Percentiles rank a stretch among this genome's conserved stretches.
Evolutionary conservation across 345 rosid species (phyloP).

Genomic region (Lumnitzera littorea): DNA sequence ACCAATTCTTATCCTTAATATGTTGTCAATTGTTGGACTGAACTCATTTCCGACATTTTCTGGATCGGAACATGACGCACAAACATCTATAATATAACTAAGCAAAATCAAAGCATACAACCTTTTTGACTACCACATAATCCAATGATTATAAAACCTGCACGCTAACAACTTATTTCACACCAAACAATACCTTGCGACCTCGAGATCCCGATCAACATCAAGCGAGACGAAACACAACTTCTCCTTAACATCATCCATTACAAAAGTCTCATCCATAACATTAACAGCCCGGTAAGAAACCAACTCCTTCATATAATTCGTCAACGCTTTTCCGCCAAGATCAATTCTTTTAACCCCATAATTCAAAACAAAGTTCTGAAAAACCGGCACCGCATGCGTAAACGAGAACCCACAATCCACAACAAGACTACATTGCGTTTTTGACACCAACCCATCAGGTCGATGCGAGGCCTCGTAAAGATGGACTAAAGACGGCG

Average conservation of each 20-base stretch:
- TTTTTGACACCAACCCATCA: conserved; percentile 38
- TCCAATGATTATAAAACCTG: background rate
- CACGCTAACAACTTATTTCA: too few species aligned
- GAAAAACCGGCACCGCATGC: conserved; percentile 76
- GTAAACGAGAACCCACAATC: conserved; percentile 91
- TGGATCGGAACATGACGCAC: background rate
- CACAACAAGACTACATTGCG: conserved; percentile 79
- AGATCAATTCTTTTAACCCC: conserved; percentile 79
- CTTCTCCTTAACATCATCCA: conserved; percentile 94
- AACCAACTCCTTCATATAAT: conserved; percentile 79
- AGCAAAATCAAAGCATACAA: background rate
- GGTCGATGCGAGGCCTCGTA: conserved; percentile 75
- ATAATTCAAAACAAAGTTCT: conserved; percentile 58
- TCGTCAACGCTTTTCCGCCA: conserved; percentile 91
- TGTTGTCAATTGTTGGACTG: background rate
- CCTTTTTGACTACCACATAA: background rate
- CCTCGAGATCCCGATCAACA: conserved; percentile 52
- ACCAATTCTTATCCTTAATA: background rate
- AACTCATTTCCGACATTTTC: conserved; percentile 2
- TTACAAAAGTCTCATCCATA: conserved; percentile 73
- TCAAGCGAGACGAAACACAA: conserved; percentile 87
- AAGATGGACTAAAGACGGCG: conserved; percentile 72
- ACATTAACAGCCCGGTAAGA: conserved; percentile 76
- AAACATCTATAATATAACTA: background rate
- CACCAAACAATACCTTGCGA: conserved; percentile 35